Base-by-base conservation (phyloP, 2,329 filamentous ascomycete species). In the Cladosporium oxysporum region DNA sequence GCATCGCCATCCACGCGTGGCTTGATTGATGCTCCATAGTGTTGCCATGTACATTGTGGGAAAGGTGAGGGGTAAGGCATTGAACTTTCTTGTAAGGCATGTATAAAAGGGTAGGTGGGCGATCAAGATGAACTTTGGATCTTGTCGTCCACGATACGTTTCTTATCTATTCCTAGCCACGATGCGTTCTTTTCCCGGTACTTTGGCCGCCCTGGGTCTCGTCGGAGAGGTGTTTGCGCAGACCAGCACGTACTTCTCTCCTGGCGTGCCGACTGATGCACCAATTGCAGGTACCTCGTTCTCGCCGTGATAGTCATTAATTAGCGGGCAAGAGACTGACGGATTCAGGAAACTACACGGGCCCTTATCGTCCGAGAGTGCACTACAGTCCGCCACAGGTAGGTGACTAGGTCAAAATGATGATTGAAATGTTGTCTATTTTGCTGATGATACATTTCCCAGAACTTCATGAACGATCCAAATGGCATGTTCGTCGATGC, bases 401-500 rank as follows among this genome's bases (percentile, higher is more conserved):
- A 37, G 14, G 18, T 2, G 21, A 14, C 14, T n/a, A 21, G 5
- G 6, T n/a, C 53, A 37, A n/a, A 31, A 4, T 7, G 10, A 18
- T 53, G 4, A 21, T 7, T 33, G n/a, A n/a, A 11, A 3, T 18
- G 6, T 16, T 1, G 14, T n/a, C 12, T 5, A 7, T 31, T 6
- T 53, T 3, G n/a, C n/a, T 53, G 50, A 53, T 11, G 8, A 11
- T 18, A 2, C 26, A 1, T 18, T 8, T 55, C 7, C 5, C 7
- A 37, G 31, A 62, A 62, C 29, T 62, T 62, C 49, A 62, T 65
- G 81, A 88, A 88, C 68, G 88, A 90, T 69, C 87, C 87, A 1
- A 90, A 90, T 76, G 88, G 88, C 70, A 82, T 88, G 78, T 87
- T 88, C 67, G 73, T 83, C 6, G 86, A 88, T 68, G 79, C 76